Evolutionary conservation across 306 rosid species (phyloP).

Genomic region (Casuarina glauca): DNA sequence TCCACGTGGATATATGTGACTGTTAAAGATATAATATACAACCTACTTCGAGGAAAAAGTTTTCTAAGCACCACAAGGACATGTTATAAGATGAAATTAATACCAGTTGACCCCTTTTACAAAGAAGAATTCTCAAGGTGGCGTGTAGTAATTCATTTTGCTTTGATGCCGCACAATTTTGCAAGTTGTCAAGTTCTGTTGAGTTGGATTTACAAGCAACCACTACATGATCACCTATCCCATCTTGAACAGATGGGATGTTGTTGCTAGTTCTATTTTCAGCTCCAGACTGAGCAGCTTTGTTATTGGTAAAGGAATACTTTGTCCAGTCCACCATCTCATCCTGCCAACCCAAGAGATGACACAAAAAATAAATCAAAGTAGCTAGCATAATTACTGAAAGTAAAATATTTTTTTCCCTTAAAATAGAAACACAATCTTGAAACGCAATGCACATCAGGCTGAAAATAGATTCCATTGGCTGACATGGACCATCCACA

Average conservation of each 20-base stretch:
- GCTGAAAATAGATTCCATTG: no score
- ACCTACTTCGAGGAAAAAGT: background rate
- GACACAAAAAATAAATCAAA: constrained; percentile 23
- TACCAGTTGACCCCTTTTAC: constrained; percentile 71
- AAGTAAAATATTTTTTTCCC: no score
- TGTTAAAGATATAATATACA: background rate
- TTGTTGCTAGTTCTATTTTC: constrained; percentile 32
- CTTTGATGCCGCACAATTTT: constrained; percentile 42
- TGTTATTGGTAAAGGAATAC: constrained; percentile 29
- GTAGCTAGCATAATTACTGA: background rate
- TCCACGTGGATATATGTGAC: background rate
- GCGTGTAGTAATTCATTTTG: constrained; percentile 47
- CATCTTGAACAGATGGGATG: constrained; percentile 33
- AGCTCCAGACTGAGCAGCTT: constrained; percentile 31
- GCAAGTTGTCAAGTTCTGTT: constrained; percentile 35
- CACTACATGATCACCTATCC: constrained; percentile 18
- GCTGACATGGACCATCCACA: no score
- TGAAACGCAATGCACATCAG: no score
- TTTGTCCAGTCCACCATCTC: constrained; percentile 35
- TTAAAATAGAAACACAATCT: no score
- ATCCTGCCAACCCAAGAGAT: constrained; percentile 44
- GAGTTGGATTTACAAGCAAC: constrained; percentile 32
- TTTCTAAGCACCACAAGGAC: background rate
- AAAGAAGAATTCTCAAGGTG: constrained; percentile 52
- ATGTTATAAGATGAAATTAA: constrained; percentile 7